phyloP scores from a whole-genome alignment of 306 rosid species.

The Vicia villosa region DNA sequence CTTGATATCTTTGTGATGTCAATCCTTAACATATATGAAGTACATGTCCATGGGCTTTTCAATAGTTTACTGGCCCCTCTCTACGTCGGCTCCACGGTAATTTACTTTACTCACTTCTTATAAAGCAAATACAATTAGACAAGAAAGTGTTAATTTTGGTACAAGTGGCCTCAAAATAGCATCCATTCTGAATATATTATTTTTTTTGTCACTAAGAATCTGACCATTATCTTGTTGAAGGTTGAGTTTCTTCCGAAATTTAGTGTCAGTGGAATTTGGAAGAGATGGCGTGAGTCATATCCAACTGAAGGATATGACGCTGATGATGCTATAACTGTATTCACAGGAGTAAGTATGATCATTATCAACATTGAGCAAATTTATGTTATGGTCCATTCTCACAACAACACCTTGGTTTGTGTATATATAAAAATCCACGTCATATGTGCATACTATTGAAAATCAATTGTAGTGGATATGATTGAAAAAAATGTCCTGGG shows the following conservation, averaged over 20 bases:
- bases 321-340: constrained; percentile 67
- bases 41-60: constrained; percentile 96
- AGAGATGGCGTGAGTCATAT: constrained; percentile 93
- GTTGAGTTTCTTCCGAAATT: constrained; percentile 96
- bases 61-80: constrained; percentile 89
- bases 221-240: constrained; percentile 56
- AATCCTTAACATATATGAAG: constrained; percentile 58
- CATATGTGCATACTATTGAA: constrained; percentile 16
- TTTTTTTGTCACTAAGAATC: constrained; percentile 33
- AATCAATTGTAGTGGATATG: neutral
- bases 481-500: constrained; percentile 15
- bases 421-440: neutral
- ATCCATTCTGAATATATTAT: constrained; percentile 3
- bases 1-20: constrained; percentile 34
- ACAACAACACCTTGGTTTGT: constrained; percentile 21
- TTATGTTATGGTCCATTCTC: constrained; percentile 17
- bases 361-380: constrained; percentile 23
- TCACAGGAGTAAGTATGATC: constrained; percentile 84
- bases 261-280: constrained; percentile 94
- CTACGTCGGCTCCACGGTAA: constrained; percentile 86
- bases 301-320: constrained; percentile 60
- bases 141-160: neutral
- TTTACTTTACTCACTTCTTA: constrained; percentile 25
- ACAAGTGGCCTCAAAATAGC: constrained; percentile 31
- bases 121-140: constrained; percentile 1